Evolutionary conservation across 2,329 filamentous ascomycete species (phyloP).

Genomic region (Botrytis paeoniae): DNA sequence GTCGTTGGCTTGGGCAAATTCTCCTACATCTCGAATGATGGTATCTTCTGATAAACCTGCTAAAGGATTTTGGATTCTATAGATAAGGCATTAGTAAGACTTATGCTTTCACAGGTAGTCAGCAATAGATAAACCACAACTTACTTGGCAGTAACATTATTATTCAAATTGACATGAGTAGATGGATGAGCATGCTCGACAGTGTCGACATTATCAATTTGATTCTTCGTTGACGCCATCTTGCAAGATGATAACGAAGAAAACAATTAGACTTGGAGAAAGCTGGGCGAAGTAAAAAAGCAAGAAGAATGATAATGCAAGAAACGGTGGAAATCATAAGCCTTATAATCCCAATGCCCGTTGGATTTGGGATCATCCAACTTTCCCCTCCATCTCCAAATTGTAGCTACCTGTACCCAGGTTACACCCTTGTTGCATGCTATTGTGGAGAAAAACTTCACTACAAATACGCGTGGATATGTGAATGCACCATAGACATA

Average conservation of each 20-base stretch:
- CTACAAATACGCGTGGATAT: background rate
- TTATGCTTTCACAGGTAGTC: background rate
- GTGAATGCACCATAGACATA: background rate
- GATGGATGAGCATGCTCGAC: conserved; percentile 19
- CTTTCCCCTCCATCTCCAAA: background rate
- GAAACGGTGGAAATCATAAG: background rate
- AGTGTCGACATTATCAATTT: background rate
- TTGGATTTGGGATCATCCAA: background rate
- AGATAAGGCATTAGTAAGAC: background rate
- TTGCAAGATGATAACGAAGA: background rate
- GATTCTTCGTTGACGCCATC: conserved; percentile 13
- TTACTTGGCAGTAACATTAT: conserved; percentile 19
- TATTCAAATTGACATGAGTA: conserved; percentile 19
- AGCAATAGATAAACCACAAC: background rate
- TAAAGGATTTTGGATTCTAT: conserved; percentile 48
- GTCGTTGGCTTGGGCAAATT: conserved; percentile 59
- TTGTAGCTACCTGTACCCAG: background rate
- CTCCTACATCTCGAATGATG: conserved; percentile 54
- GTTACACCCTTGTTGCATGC: conserved; percentile 9
- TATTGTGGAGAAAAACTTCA: background rate
- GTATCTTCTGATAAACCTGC: conserved; percentile 50
- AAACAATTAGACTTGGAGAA: background rate
- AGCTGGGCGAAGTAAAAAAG: conserved; percentile 10
- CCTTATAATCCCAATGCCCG: conserved; percentile 1
- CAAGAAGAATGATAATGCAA: background rate